Conservation (phyloP, 345 rosid species). For the Hypericum androsaemum region DNA sequence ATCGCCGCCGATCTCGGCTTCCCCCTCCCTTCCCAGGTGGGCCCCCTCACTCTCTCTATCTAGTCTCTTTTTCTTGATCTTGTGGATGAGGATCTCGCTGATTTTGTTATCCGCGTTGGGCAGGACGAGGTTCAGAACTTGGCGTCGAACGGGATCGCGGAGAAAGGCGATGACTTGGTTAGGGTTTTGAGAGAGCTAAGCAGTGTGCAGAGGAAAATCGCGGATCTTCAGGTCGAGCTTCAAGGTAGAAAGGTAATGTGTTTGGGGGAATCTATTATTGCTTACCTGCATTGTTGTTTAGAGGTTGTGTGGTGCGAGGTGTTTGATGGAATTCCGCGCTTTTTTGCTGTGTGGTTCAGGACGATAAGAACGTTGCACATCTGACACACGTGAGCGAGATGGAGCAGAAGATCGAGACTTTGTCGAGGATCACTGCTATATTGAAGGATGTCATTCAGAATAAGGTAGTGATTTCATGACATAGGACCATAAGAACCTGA, state of each 20-base stretch:
- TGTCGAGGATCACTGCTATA: conserved; percentile 79
- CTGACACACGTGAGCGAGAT: conserved; percentile 92
- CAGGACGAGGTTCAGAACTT: conserved; percentile 67
- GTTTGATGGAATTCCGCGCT: neutral
- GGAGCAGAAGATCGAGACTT: conserved; percentile 85
- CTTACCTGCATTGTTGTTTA: neutral
- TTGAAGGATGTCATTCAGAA: conserved; percentile 95
- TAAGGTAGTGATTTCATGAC: conserved; percentile 43
- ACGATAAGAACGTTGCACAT: conserved; percentile 93
- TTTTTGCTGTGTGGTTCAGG: conserved; percentile 25
- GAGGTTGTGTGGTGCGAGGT: neutral
- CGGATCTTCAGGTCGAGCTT: conserved; percentile 92
- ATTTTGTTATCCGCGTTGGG: neutral
- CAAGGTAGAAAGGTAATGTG: conserved; percentile 85
- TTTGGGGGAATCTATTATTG: neutral
- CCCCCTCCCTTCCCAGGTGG: conserved; percentile 74
- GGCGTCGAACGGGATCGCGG: conserved; percentile 43
- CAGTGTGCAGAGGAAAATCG: conserved; percentile 81
- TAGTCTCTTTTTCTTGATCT: neutral
- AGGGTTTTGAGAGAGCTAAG: conserved; percentile 77
- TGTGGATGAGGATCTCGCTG: neutral
- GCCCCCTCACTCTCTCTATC: neutral
- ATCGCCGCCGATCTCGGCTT: conserved; percentile 95
- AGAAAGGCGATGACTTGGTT: conserved; percentile 73
- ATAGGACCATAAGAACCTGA: too few species aligned